Base-by-base conservation (phyloP, 192 early-diverging fungal genomes). In the Globomyces pollinis-pini region DNA sequence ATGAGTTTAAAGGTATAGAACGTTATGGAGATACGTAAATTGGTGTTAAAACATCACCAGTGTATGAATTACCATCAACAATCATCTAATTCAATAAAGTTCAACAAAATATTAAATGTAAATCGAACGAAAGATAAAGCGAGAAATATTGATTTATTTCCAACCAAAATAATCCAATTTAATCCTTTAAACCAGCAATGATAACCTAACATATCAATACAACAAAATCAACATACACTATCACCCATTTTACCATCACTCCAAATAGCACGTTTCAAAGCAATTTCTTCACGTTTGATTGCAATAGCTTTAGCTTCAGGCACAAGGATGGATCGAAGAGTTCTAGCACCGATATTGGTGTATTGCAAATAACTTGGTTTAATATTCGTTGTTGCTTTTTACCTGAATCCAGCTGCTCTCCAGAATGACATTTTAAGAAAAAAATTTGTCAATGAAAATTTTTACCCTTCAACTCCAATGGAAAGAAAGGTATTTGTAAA, bases 321-420 rank as follows among this genome's bases (percentile, higher is more conserved):
- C 81, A 89, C 90, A 63, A 94, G 73, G n/a, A 85, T 75, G 76
- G 84, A 86, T 63, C 91, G 86, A 56, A 91, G 79, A 56, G 86
- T 84, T 41, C 76, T 73, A 56, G 91, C 86, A 65, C 84, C 80
- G 64, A 91, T 80, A 74, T 89, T 85, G 60, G 82, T 73, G 75
- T 88, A 90, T 69, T 89, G 83, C 60, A 94, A 75, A 77, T 94
- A 94, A 65, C 91, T 91, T 59, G n/a, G n/a, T n/a, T n/a, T n/a
- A n/a, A n/a, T n/a, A n/a, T n/a, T n/a, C 57, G 21, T 26, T 59
- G 38, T 39, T 3, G 47, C 16, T 42, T 59, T 74, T 50, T 54
- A 79, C 78, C 66, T 72, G 44, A 80, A 51, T 41, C 78, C 78
- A 20, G 72, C 78, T 65, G 73, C 73, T 60, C 69, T 73, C 78